Percentiles rank a stretch among this genome's conserved stretches.
Conservation (phyloP, 2,329 filamentous ascomycete species). For the Calonectria naviculata region DNA sequence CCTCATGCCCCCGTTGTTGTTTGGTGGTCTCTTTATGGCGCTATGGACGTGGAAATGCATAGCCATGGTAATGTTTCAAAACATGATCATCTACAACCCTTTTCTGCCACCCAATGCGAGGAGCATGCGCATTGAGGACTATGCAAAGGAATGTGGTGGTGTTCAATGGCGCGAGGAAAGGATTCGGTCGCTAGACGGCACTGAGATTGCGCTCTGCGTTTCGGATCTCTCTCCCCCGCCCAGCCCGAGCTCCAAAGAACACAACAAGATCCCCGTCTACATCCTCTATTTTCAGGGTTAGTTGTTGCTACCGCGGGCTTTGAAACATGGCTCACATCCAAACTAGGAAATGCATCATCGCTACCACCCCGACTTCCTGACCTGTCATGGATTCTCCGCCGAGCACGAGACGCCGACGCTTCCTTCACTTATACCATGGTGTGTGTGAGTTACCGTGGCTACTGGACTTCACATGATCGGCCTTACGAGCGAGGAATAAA, state of each 20-base stretch:
- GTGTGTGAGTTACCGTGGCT: constrained; percentile 75
- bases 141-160: constrained; percentile 67
- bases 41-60: constrained; percentile 76
- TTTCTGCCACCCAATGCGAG: constrained; percentile 78
- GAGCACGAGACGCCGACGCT: constrained; percentile 53
- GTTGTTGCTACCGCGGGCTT: constrained; percentile 2
- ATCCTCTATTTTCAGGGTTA: constrained; percentile 48
- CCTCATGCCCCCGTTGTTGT: constrained; percentile 75
- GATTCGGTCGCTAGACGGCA: constrained; percentile 72
- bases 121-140: constrained; percentile 74
- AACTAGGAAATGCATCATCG: constrained; percentile 68
- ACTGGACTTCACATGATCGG: constrained; percentile 80
- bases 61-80: constrained; percentile 82
- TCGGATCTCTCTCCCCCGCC: constrained; percentile 49
- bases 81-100: constrained; percentile 86
- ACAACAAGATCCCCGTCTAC: constrained; percentile 55
- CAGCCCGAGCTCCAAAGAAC: background rate
- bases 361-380: constrained; percentile 67
- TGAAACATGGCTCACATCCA: constrained; percentile 33
- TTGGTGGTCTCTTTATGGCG: constrained; percentile 71
- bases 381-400: constrained; percentile 63
- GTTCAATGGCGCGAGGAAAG: constrained; percentile 76
- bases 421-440: constrained; percentile 58
- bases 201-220: constrained; percentile 70
- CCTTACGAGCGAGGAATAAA: constrained; percentile 78